phyloP scores from a whole-genome alignment of 176 grass and related monocot species.

The Rhynchospora pubera region DNA sequence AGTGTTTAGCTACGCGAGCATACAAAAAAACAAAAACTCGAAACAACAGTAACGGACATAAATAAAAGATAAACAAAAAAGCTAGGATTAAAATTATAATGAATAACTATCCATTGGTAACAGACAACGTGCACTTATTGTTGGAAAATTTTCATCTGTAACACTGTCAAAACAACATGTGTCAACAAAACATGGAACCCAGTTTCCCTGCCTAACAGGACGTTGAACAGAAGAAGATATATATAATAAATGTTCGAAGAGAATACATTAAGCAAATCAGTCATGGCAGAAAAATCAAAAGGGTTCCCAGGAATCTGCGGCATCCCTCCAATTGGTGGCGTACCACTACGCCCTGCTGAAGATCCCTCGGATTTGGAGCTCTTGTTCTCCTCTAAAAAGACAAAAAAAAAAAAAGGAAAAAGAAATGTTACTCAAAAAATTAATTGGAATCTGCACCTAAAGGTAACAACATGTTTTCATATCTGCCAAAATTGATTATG shows the following conservation, averaged over 20 bases:
- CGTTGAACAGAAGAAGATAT: background rate
- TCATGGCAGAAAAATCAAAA: constrained; percentile 78
- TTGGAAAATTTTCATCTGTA: background rate
- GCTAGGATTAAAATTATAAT: background rate
- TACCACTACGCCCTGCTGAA: constrained; percentile 30
- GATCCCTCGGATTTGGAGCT: constrained; percentile 48
- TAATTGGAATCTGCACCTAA: background rate
- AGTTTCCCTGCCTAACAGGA: background rate
- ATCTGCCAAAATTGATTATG: background rate
- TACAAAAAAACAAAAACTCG: background rate
- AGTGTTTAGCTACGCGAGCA: background rate
- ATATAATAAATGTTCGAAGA: background rate
- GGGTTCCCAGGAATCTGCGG: constrained; percentile 37
- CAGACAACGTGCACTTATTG: background rate
- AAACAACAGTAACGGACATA: background rate
- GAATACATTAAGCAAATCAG: constrained; percentile 65
- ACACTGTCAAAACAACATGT: background rate
- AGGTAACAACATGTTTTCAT: background rate
- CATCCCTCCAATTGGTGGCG: constrained; percentile 30
- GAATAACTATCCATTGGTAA: background rate
- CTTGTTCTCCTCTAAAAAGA: constrained; percentile 50
- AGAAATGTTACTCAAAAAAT: background rate
- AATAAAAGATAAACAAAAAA: constrained; percentile 16
- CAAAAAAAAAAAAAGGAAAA: constrained; percentile 8
- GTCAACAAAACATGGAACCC: background rate